Conservation (phyloP, 768 basidiomycete species). For the Pisolithus tinctorius region DNA sequence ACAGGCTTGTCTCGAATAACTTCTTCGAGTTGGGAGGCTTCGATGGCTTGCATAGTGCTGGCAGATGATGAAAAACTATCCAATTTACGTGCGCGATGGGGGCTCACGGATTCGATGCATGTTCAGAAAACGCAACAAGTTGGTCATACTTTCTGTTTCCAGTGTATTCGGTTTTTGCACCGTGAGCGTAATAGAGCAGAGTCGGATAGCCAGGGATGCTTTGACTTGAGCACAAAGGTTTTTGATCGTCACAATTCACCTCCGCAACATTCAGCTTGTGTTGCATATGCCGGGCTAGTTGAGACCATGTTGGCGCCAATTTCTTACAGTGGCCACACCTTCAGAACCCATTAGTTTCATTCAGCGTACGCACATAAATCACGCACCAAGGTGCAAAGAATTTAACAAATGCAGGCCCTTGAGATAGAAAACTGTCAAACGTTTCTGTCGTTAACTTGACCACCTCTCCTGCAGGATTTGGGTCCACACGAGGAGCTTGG, state of each 20-base stretch:
- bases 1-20: conserved; percentile 42
- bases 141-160: conserved; percentile 67
- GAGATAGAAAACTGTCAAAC: conserved; percentile 33
- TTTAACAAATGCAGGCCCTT: conserved; percentile 58
- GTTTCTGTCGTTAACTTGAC: conserved; percentile 21
- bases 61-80: not conserved
- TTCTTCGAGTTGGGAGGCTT: conserved; percentile 36
- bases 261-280: conserved; percentile 72
- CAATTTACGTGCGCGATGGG: conserved; percentile 5
- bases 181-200: conserved; percentile 57
- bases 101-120: conserved; percentile 64
- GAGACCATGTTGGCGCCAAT: conserved; percentile 74
- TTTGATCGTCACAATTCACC: conserved; percentile 82
- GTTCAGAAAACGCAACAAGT: conserved; percentile 67
- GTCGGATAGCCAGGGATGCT: conserved; percentile 80
- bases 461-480: conserved; percentile 22
- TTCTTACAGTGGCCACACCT: conserved; percentile 97
- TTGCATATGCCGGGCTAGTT: conserved; percentile 67
- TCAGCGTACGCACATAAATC: not conserved
- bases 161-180: conserved; percentile 66
- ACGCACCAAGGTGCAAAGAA: conserved; percentile 87
- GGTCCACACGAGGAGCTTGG: conserved; percentile 8
- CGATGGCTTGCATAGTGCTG: conserved; percentile 36
- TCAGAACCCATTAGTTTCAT: not conserved
- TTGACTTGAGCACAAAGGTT: conserved; percentile 56